phyloP scores from a whole-genome alignment of 129 eudicot genomes.

The Oenanthe sinensis region DNA sequence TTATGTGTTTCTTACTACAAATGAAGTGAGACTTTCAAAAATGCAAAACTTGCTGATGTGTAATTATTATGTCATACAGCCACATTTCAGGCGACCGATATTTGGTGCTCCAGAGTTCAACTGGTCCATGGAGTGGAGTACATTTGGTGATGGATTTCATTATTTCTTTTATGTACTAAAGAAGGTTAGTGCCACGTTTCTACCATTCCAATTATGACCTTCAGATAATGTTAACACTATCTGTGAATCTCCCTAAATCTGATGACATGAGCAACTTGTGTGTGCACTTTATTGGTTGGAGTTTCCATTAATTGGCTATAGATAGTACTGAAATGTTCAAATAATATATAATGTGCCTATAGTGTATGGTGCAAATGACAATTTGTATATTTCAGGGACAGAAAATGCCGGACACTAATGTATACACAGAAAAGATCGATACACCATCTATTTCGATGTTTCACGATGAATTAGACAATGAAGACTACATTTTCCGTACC shows the following conservation, averaged over 20 bases:
- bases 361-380: neutral
- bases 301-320: neutral
- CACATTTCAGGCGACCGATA: conserved; percentile 85
- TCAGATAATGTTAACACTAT: neutral
- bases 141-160: conserved; percentile 96
- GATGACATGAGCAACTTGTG: neutral
- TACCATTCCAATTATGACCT: neutral
- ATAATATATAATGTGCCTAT: neutral
- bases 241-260: neutral
- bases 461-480: conserved; percentile 82
- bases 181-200: conserved; percentile 49
- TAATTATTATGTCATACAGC: conserved; percentile 41
- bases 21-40: neutral
- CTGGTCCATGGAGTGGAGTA: conserved; percentile 76
- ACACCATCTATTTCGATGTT: conserved; percentile 43
- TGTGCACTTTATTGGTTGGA: neutral
- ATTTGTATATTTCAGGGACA: conserved; percentile 41
- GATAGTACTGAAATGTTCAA: neutral
- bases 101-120: conserved; percentile 68
- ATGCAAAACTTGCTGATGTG: neutral
- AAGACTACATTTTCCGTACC: conserved; percentile 70
- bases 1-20: neutral
- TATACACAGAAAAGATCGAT: conserved; percentile 22
- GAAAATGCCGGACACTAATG: conserved; percentile 25
- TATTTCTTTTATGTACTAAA: conserved; percentile 74